These are phyloP conservation scores for Boletus sp. DNA, from an alignment of 768 basidiomycete species.

Conservation along the genomic window DNA sequence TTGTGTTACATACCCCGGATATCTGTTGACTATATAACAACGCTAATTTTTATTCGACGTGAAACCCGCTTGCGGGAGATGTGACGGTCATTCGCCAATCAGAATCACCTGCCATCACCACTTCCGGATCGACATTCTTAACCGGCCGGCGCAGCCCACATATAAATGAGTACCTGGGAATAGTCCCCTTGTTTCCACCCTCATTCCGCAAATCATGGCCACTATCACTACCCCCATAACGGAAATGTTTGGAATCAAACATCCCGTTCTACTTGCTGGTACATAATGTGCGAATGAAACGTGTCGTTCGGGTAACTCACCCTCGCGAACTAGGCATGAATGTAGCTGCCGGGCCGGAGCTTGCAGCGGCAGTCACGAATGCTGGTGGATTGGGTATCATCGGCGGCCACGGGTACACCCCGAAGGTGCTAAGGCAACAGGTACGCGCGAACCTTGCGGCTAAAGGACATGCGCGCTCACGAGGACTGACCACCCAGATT, in stretches of 20 bases:
- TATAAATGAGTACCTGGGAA: constrained; percentile 5
- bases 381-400: constrained; percentile 93
- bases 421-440: constrained; percentile 75
- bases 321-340: constrained; percentile 49
- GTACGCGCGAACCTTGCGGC: constrained; percentile 36
- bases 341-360: constrained; percentile 70
- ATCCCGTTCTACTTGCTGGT: constrained; percentile 86
- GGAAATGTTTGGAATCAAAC: constrained; percentile 82
- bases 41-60: neutral
- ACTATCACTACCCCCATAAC: constrained; percentile 86
- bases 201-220: constrained; percentile 22
- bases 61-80: neutral
- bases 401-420: constrained; percentile 85
- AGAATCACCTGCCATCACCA: neutral
- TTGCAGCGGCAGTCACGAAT: constrained; percentile 92
- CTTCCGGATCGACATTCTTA: neutral
- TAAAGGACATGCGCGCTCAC: neutral
- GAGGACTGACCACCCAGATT: constrained; percentile 44
- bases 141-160: neutral
- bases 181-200: neutral
- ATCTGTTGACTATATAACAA: constrained; percentile 17
- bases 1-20: constrained; percentile 28
- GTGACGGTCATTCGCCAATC: neutral
- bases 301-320: constrained; percentile 36
- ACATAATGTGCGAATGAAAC: constrained; percentile 9